phyloP scores from a whole-genome alignment of 805 yeast species.

The Candida fluviatilis region DNA sequence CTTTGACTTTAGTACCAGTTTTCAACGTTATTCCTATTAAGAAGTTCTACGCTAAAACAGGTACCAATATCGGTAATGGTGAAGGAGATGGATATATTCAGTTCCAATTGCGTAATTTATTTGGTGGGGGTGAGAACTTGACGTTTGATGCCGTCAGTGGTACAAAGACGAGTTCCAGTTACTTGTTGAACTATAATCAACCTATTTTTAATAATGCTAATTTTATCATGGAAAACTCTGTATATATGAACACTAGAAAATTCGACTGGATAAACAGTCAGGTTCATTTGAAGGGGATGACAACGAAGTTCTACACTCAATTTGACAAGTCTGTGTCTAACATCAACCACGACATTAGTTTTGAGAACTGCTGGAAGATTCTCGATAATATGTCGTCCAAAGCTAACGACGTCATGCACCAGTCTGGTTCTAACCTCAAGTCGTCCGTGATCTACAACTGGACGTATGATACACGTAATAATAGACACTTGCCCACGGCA shows the following conservation, averaged over 20 bases:
- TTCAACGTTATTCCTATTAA: slow-evolving; percentile 52
- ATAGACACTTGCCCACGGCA: slow-evolving; percentile 35
- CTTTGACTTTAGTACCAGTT: slow-evolving; percentile 29
- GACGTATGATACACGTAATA: slow-evolving; percentile 43
- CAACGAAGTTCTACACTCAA: slow-evolving; percentile 37
- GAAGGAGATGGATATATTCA: slow-evolving; percentile 94
- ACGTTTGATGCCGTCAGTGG: slow-evolving; percentile 51
- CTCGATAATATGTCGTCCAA: slow-evolving; percentile 26
- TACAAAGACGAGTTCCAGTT: slow-evolving; percentile 46
- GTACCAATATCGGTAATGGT: slow-evolving; percentile 94
- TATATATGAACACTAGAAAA: slow-evolving; percentile 40
- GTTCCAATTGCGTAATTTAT: slow-evolving; percentile 53
- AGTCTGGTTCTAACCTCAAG: slow-evolving; percentile 46
- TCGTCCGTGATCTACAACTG: slow-evolving; percentile 38
- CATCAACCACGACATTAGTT: slow-evolving; percentile 46
- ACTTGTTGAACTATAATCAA: slow-evolving; percentile 43
- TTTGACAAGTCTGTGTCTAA: slow-evolving; percentile 15
- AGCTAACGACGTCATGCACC: slow-evolving; percentile 27
- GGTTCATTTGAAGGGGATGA: slow-evolving; percentile 40
- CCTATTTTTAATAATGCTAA: slow-evolving; percentile 43
- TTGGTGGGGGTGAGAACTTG: slow-evolving; percentile 55
- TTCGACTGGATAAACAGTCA: slow-evolving; percentile 49
- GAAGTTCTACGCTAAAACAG: slow-evolving; percentile 78
- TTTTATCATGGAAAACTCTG: slow-evolving; percentile 34
- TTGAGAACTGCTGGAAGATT: slow-evolving; percentile 41